Conservation (phyloP, 345 rosid genomes). For the Streptanthus diversifolius region DNA sequence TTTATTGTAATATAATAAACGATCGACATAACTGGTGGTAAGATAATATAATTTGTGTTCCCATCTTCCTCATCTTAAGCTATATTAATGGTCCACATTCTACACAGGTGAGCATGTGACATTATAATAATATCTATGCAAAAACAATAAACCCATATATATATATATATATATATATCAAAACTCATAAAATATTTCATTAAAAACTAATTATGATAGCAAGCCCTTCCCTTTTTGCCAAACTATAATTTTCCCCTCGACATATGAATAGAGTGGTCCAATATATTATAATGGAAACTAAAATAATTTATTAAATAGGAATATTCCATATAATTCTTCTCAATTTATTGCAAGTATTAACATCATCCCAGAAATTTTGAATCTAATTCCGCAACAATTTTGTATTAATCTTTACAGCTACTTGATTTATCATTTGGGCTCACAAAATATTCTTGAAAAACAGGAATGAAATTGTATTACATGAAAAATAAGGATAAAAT, state of each 20-base stretch:
- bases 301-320: conserved; percentile 4
- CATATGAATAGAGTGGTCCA: conserved; percentile 37
- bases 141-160: conserved; percentile 17
- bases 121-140: conserved; percentile 13
- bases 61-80: conserved; percentile 23
- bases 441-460: background rate
- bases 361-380: background rate
- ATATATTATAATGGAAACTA: background rate
- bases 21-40: conserved; percentile 34
- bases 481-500: background rate
- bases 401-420: background rate
- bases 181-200: background rate
- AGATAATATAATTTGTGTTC: conserved; percentile 28
- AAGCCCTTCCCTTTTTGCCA: conserved; percentile 10
- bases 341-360: conserved; percentile 20
- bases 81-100: conserved; percentile 38
- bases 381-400: background rate
- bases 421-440: background rate
- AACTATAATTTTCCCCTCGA: conserved; percentile 13
- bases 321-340: background rate
- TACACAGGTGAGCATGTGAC: conserved; percentile 37
- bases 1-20: background rate
- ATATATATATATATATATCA: background rate
- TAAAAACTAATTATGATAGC: conserved; percentile 28
- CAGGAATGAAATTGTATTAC: background rate